Evolutionary conservation across 2,329 filamentous ascomycete genomes (phyloP), one percentile per base, ranked within the genome.

Genomic region (Lojkania enalia): DNA sequence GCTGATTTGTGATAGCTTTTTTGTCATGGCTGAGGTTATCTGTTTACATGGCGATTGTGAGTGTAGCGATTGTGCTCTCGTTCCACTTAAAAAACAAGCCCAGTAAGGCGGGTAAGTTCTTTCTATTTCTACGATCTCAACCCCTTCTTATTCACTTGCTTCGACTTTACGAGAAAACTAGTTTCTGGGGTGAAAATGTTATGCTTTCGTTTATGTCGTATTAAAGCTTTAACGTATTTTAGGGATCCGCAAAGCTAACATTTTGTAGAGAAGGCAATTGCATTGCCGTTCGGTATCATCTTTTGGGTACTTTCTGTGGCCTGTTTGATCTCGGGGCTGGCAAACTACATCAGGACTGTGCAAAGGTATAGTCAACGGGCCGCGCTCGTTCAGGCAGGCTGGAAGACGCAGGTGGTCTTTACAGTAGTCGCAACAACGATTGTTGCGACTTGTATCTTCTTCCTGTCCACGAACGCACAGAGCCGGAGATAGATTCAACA

Each of bases 361-460:
- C 87, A 87, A 58, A 86, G 88, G 64, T 99, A 96, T 67, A 87
- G 87, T 57, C 78, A 81, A 29, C 83, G 85, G 54, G 79, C 80
- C 19, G 94, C 94, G 0, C 79, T 97, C 52, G 94, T 99, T 29
- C 94, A 99, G 74, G 87, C 84, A 20, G 94, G 94, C 1, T 94
- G 88, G 87, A 92, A 90, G 71, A 97, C 94, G 27, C 91, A 97
- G 66, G 70, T 85, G 31, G 87, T 95, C 9, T 73, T 72, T 42
- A 70, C 67, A 5, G 60, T 73, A 21, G 70, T 73, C 1, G 66
- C 70, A 16, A 60, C 60, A 9, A 59, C 68, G 5, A 73, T 73
- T 46, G 66, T 73, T 15, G 69, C 67, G 21, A 63, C 70, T n/a
- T 73, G 70, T 48, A 54, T 71, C 12, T 42, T 73, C 38, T 69